Evolutionary conservation across 2,329 filamentous ascomycete species (phyloP), one percentile per base, ranked within the genome.

Genomic region (Diaporthe caulivora): DNA sequence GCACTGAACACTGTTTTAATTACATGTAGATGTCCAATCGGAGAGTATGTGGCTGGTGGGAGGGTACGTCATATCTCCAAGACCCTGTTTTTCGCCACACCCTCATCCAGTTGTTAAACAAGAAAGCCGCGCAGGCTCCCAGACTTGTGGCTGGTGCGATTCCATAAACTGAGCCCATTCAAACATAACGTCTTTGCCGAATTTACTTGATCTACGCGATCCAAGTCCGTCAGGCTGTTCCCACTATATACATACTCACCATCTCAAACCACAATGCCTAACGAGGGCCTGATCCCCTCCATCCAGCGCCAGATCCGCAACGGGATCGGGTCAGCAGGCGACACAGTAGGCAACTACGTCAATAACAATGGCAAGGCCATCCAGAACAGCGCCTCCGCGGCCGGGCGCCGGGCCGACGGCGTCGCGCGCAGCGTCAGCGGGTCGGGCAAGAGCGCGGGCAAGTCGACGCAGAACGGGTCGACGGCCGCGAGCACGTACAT

Each of bases 321-420:
- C 6, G 73, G 73, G 26, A 42, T 75, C 53, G 73, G 73, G 17
- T 24, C 34, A 2, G 73, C 44, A 3, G 73, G 73, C 53, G 73
- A 75, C 71, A 54, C 73, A 15, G 47, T 72, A 7, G 73, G 73
- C n/a, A 75, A 75, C 37, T 71, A 68, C n/a, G 67, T 73, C 65
- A 68, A 58, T 58, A 47, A 58, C 37, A 75, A 75, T 54, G 73
- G 73, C n/a, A 69, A 71, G 37, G 71, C 71, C n/a, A 64, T 73
- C 40, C 73, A 75, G 42, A 26, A 42, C 60, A 42, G 67, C 1
- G 73, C 73, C n/a, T 69, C 40, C 2, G 40, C 67, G 7, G 73
- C 73, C 13, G 73, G 71, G 18, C 44, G 42, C 11, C 53, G 73
- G 29, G 62, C 64, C 53, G 71, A 75, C 60, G 58, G 71, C 13